Conservation (phyloP, 345 rosid genomes). For the Odontarrhena argentea region DNA sequence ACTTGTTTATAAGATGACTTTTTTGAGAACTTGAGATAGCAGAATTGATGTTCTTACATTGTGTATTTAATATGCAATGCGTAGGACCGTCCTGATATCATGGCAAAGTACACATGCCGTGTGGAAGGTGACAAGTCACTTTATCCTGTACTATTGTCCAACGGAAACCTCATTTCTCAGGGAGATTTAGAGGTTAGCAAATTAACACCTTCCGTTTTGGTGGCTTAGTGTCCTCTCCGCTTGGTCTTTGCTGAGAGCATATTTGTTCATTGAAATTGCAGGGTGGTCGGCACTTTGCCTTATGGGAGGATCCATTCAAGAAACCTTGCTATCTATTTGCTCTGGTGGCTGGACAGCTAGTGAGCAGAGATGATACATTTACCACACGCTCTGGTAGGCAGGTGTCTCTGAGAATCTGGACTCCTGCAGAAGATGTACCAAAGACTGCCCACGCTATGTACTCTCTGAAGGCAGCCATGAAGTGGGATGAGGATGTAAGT, state of each 20-base stretch:
- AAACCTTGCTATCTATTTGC: slow-evolving; percentile 97
- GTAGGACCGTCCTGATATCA: slow-evolving; percentile 95
- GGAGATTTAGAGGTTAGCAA: slow-evolving; percentile 74
- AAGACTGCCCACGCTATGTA: slow-evolving; percentile 99
- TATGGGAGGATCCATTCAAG: slow-evolving; percentile 99
- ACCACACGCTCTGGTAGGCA: slow-evolving; percentile 79
- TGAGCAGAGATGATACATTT: slow-evolving; percentile 88
- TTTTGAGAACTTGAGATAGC: slow-evolving; percentile 1
- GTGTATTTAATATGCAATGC: slow-evolving; percentile 36
- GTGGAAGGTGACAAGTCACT: slow-evolving; percentile 88
- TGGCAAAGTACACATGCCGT: slow-evolving; percentile 92
- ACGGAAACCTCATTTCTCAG: slow-evolving; percentile 87
- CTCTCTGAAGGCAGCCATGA: slow-evolving; percentile 96
- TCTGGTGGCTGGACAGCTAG: slow-evolving; percentile 86
- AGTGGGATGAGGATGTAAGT: slow-evolving; percentile 98
- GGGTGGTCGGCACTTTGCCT: slow-evolving; percentile 88
- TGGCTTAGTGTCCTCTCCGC: slow-evolving; percentile 6
- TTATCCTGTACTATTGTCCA: slow-evolving; percentile 87
- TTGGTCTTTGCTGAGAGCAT: slow-evolving; percentile 27
- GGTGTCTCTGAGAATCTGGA: slow-evolving; percentile 88
- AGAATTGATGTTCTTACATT: slow-evolving; percentile 27
- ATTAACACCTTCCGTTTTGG: slow-evolving; percentile 13
- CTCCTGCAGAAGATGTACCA: slow-evolving; percentile 86
- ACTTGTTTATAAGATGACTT: slow-evolving; percentile 17
- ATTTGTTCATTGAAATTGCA: slow-evolving; percentile 40